These are phyloP conservation scores for Zhuliangozyma blackwelliae DNA, from an alignment of 1,139 yeast genomes.

Conservation along the genomic window DNA sequence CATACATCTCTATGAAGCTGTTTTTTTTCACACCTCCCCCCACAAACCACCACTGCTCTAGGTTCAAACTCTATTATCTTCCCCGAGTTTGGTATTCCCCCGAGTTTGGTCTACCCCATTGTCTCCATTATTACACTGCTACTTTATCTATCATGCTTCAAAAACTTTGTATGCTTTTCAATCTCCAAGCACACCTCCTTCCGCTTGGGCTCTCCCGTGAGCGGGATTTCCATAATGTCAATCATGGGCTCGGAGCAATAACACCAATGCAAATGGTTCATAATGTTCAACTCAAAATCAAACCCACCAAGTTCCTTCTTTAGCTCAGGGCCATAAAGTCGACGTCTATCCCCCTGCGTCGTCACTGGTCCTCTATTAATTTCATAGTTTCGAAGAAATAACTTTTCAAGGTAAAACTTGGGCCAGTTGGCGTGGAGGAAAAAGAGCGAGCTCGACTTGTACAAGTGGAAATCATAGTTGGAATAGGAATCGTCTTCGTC, in stretches of 20 bases:
- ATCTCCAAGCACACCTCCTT: conserved; percentile 21
- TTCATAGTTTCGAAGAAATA: conserved; percentile 20
- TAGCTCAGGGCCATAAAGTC: conserved; percentile 27
- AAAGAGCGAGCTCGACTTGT: conserved; percentile 24
- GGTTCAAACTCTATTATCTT: too few relatives aligned
- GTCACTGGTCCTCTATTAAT: conserved; percentile 25
- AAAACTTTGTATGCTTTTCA: conserved; percentile 22
- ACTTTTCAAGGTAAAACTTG: conserved; percentile 20
- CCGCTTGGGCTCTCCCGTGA: conserved; percentile 17
- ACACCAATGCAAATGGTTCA: conserved; percentile 23
- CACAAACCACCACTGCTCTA: too few relatives aligned
- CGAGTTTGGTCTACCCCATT: too few relatives aligned
- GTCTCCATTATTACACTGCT: not conserved
- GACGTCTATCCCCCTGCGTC: conserved; percentile 17
- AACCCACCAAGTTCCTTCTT: conserved; percentile 22
- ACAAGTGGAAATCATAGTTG: conserved; percentile 29
- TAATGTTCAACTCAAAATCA: conserved; percentile 27
- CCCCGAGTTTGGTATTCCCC: too few relatives aligned
- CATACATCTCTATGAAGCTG: too few relatives aligned
- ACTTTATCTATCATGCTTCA: conserved; percentile 7
- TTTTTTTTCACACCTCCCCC: too few relatives aligned
- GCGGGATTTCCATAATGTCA: conserved; percentile 20
- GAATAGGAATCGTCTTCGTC: conserved; percentile 16
- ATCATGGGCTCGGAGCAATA: conserved; percentile 22
- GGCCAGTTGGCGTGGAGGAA: conserved; percentile 42